Conservation (phyloP, 768 basidiomycete genomes). For the Austroboletus festivus region DNA sequence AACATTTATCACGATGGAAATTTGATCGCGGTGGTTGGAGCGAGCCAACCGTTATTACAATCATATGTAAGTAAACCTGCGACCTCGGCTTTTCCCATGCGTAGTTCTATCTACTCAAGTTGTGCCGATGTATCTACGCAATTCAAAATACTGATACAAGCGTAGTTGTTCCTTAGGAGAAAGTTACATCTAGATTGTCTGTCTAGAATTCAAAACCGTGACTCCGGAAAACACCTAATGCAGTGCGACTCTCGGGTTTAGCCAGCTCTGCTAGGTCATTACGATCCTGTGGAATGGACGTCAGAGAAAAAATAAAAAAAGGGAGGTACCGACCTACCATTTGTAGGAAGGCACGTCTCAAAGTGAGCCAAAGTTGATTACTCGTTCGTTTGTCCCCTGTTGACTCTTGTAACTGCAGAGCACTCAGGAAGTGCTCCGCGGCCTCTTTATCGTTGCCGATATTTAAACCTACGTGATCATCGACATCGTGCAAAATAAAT, state of each 20-base stretch:
- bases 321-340: conserved; percentile 51
- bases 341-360: conserved; percentile 72
- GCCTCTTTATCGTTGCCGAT: conserved; percentile 95
- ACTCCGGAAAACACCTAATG: conserved; percentile 69
- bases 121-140: not conserved
- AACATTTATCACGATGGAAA: too few species aligned
- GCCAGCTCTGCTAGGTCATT: conserved; percentile 78
- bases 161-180: not conserved
- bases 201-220: conserved; percentile 88
- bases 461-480: conserved; percentile 67
- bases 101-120: too few species aligned
- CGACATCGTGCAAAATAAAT: conserved; percentile 3
- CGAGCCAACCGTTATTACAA: too few species aligned
- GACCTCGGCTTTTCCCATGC: too few species aligned
- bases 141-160: not conserved
- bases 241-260: conserved; percentile 54
- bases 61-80: too few species aligned
- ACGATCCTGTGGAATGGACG: conserved; percentile 54
- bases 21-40: too few species aligned
- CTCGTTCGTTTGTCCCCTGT: conserved; percentile 66
- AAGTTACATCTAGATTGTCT: not conserved
- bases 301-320: not conserved
- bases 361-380: conserved; percentile 86
- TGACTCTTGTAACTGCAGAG: conserved; percentile 73
- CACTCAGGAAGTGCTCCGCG: conserved; percentile 91